Conservation (phyloP, 1,284 basidiomycete genomes). For the Pulveroboletus sp. region DNA sequence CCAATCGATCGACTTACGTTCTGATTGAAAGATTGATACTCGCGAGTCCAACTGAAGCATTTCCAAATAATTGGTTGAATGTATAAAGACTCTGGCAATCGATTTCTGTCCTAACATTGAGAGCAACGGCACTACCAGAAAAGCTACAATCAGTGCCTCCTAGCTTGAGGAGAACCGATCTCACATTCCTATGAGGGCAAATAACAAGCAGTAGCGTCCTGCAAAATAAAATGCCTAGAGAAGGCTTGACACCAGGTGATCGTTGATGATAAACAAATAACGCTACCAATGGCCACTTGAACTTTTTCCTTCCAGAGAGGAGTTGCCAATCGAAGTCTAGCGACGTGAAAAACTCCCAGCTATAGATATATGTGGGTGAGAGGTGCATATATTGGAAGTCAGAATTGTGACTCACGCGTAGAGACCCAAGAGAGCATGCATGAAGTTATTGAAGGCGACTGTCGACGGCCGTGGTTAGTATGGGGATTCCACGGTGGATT, state of each 20-base stretch:
- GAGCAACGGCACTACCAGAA: constrained; percentile 28
- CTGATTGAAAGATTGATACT: constrained; percentile 79
- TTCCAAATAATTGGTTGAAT: constrained; percentile 71
- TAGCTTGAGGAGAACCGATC: constrained; percentile 19
- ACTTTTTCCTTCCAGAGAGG: constrained; percentile 56
- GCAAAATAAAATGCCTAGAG: constrained; percentile 70
- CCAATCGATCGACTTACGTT: constrained; percentile 49
- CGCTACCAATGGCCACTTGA: constrained; percentile 63
- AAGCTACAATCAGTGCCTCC: neutral
- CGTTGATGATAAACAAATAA: neutral
- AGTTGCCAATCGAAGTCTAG: constrained; percentile 70
- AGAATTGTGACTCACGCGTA: constrained; percentile 51
- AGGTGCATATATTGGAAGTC: constrained; percentile 9
- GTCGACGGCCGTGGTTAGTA: constrained; percentile 15
- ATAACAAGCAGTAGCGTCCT: constrained; percentile 67
- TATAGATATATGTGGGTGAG: constrained; percentile 24
- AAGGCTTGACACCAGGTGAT: constrained; percentile 3
- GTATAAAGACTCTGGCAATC: constrained; percentile 56
- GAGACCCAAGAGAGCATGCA: constrained; percentile 66
- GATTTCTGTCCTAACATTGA: constrained; percentile 36
- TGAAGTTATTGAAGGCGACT: constrained; percentile 65
- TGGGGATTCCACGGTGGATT: neutral
- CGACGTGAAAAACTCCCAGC: constrained; percentile 68
- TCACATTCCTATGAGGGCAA: constrained; percentile 73
- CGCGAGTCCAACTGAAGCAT: constrained; percentile 70